Percentiles rank a stretch among this genome's conserved stretches.
phyloP scores from a whole-genome alignment of 768 basidiomycete genomes.

The Udeniomyces megalosporus region DNA sequence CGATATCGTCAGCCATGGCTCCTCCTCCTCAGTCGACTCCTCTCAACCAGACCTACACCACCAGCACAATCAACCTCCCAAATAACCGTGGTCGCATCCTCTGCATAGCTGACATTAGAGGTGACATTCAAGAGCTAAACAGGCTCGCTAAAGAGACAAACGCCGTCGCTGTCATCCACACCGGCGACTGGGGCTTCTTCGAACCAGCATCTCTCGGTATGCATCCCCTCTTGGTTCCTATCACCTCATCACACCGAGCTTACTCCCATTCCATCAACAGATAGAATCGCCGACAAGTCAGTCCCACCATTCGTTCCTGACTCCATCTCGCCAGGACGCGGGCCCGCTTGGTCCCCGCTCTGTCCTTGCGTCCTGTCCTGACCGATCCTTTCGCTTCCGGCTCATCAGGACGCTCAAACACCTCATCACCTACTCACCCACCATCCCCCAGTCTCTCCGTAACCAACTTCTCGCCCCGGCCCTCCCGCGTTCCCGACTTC shows the following conservation, averaged over 20 bases:
- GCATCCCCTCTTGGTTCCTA: too few relatives aligned
- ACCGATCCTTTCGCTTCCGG: background rate
- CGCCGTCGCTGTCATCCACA: constrained; percentile 86
- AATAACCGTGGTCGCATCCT: constrained; percentile 41
- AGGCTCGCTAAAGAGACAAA: constrained; percentile 55
- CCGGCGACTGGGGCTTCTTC: constrained; percentile 98
- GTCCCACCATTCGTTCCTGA: constrained; percentile 13
- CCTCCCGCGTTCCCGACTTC: constrained; percentile 35
- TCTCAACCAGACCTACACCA: too few relatives aligned
- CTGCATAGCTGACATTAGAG: constrained; percentile 66
- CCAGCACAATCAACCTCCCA: too few relatives aligned
- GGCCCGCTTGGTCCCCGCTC: background rate
- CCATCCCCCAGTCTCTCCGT: constrained; percentile 69
- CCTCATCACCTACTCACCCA: constrained; percentile 87
- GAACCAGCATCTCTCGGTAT: constrained; percentile 31
- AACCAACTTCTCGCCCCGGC: constrained; percentile 46
- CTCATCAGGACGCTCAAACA: constrained; percentile 79
- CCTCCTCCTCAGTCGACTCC: too few relatives aligned
- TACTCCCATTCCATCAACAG: too few relatives aligned
- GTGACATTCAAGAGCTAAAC: constrained; percentile 23
- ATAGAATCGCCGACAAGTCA: constrained; percentile 75
- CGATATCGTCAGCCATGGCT: too few relatives aligned
- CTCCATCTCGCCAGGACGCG: background rate
- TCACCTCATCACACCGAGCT: too few relatives aligned
- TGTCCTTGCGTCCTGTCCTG: background rate